Percentiles rank a stretch among this genome's conserved stretches.
Conservation (phyloP, 1,139 yeast genomes). For the Magnusiomyces clavatus region DNA sequence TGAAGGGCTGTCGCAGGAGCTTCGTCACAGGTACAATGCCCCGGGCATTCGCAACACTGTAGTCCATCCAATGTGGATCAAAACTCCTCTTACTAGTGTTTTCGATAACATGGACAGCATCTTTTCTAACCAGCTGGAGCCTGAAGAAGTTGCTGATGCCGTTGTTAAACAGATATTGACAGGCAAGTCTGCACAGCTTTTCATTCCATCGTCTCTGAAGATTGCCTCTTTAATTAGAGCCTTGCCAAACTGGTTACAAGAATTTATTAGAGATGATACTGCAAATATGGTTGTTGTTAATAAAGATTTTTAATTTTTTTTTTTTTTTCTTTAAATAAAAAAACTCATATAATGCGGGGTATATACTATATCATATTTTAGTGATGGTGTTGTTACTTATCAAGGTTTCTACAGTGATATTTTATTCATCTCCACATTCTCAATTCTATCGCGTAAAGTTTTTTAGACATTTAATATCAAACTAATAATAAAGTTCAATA, state of each 20-base stretch:
- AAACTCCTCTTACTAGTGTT: conserved; percentile 16
- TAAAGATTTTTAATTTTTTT: conserved; percentile 10
- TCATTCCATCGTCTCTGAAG: conserved; percentile 12
- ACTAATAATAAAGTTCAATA: too few species aligned
- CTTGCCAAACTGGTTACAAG: conserved; percentile 17
- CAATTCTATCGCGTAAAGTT: too few species aligned
- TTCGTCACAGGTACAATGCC: conserved; percentile 33
- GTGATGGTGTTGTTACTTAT: too few species aligned
- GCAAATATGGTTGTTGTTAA: conserved; percentile 11
- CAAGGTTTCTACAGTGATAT: too few species aligned
- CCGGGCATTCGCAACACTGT: conserved; percentile 15
- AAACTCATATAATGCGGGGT: too few species aligned
- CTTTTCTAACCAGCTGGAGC: conserved; percentile 12
- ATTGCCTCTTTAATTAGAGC: conserved; percentile 8
- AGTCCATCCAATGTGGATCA: conserved; percentile 18
- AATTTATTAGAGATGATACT: conserved; percentile 9
- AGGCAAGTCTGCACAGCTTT: conserved; percentile 14
- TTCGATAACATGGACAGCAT: conserved; percentile 12
- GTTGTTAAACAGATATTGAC: conserved; percentile 13
- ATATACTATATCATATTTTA: too few species aligned
- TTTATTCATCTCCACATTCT: too few species aligned
- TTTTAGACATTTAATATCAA: too few species aligned
- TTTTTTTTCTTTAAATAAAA: too few species aligned
- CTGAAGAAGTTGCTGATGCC: conserved; percentile 14
- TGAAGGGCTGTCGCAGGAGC: conserved; percentile 56